These are phyloP conservation scores for Suhomyces maxii DNA, from an alignment of 1,139 yeast genomes.

Conservation along the genomic window DNA sequence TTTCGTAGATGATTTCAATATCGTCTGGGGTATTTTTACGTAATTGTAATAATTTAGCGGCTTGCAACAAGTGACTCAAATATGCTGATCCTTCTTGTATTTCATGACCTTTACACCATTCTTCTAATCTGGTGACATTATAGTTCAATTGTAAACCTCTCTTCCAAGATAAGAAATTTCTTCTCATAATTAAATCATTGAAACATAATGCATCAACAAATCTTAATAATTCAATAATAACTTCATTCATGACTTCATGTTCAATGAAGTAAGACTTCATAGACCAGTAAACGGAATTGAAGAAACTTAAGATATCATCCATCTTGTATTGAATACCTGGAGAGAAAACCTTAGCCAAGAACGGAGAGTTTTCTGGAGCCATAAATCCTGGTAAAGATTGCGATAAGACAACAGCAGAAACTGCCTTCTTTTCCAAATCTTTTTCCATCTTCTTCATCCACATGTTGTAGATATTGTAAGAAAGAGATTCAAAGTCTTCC, in stretches of 20 bases:
- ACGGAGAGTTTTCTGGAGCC: constrained; percentile 85
- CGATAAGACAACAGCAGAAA: constrained; percentile 89
- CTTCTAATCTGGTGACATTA: constrained; percentile 94
- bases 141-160: constrained; percentile 96
- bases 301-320: constrained; percentile 91
- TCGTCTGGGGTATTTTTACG: constrained; percentile 89
- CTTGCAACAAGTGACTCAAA: constrained; percentile 86
- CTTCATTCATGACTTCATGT: constrained; percentile 80
- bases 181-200: constrained; percentile 93
- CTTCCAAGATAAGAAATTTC: constrained; percentile 95
- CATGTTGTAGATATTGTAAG: constrained; percentile 92
- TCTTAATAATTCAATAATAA: constrained; percentile 77
- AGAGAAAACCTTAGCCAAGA: constrained; percentile 81
- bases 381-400: constrained; percentile 96
- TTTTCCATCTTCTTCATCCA: constrained; percentile 98
- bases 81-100: constrained; percentile 88
- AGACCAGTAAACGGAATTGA: constrained; percentile 90
- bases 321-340: constrained; percentile 75
- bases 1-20: constrained; percentile 89
- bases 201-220: constrained; percentile 93
- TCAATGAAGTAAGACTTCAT: constrained; percentile 92
- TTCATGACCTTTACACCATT: constrained; percentile 97
- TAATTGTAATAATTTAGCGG: constrained; percentile 89
- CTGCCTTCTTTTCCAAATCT: constrained; percentile 86
- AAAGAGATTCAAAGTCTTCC: constrained; percentile 90